Evolutionary conservation across 306 rosid species (phyloP), one percentile per base, ranked within the genome.

Genomic region (Quercus engelmannii): DNA sequence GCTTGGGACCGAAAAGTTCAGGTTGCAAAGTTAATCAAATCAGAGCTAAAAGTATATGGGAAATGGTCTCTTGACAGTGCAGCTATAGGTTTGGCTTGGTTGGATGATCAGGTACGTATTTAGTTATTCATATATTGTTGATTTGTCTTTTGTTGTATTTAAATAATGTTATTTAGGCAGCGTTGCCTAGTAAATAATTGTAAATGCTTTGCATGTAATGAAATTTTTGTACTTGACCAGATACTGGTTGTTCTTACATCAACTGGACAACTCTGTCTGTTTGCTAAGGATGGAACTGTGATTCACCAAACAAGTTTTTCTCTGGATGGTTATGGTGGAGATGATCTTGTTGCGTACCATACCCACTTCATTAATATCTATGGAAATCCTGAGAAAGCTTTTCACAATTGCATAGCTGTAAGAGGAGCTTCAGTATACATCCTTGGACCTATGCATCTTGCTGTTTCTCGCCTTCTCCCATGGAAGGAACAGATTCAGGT

Each of bases 1-100:
- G 98, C 99, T 75, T 95, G 98, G 99, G 98, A 93, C 79, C 81
- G 90, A 71, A 93, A 90, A 81, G 99, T 95, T 83, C 96, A 85
- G 87, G 99, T 95, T 41, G 99, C 99, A 76, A 95, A 89, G 86
- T 83, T 95, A 84, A 90, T 89, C 71, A 95, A 90, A 85, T 82
- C 97, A 17, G 97, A 89, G 88, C 85, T 95, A 56, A 90, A 88
- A 86, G 90, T 93, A 61, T 89, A 88, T 88, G 93, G 93, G 68
- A 85, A 82, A 78, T 93, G 98, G 98, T 90, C 94, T 85, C 92
- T 95, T 80, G 98, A 95, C 38, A 90, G 96, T 82, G 92, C 94
- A 13, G 98, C 96, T 31, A 82, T 91, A 84, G 97, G 97, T 80
- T 88, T 95, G 76, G 96, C 94, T 46, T 95, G 99, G 99, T 83